Evolutionary conservation across 2,329 filamentous ascomycete species (phyloP).

Genomic region (Hyphodiscus sp.): DNA sequence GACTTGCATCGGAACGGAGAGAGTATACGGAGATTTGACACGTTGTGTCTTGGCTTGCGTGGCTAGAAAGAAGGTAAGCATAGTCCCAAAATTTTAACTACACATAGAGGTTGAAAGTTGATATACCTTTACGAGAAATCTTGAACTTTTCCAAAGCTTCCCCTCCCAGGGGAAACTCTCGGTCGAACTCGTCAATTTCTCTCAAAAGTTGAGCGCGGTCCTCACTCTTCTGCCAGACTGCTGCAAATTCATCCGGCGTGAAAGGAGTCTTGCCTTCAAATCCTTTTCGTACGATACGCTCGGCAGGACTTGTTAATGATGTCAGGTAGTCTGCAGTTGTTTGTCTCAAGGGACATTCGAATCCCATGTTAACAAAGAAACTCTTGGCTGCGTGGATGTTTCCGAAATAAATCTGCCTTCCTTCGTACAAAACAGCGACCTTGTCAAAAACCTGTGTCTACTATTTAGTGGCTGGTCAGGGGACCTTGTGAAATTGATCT

Average conservation of each 20-base stretch:
- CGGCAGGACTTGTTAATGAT: constrained; percentile 59
- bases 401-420: constrained; percentile 68
- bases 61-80: constrained; percentile 10
- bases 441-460: constrained; percentile 55
- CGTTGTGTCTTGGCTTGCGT: constrained; percentile 36
- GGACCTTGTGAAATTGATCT: neutral
- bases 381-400: constrained; percentile 53
- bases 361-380: constrained; percentile 68
- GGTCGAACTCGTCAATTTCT: constrained; percentile 49
- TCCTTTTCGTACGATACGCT: constrained; percentile 48
- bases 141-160: constrained; percentile 33
- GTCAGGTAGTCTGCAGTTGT: constrained; percentile 63
- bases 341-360: constrained; percentile 58
- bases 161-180: constrained; percentile 26
- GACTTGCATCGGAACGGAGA: constrained; percentile 72
- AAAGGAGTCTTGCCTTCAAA: constrained; percentile 51
- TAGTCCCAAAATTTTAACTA: constrained; percentile 10
- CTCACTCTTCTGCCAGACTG: constrained; percentile 42
- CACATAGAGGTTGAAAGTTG: neutral
- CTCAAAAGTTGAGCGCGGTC: constrained; percentile 36
- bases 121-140: constrained; percentile 31
- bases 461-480: neutral
- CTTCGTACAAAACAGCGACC: constrained; percentile 59
- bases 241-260: constrained; percentile 48
- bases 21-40: constrained; percentile 70